Conservation (phyloP, 805 yeast genomes). For the Candida parachauliodes region DNA sequence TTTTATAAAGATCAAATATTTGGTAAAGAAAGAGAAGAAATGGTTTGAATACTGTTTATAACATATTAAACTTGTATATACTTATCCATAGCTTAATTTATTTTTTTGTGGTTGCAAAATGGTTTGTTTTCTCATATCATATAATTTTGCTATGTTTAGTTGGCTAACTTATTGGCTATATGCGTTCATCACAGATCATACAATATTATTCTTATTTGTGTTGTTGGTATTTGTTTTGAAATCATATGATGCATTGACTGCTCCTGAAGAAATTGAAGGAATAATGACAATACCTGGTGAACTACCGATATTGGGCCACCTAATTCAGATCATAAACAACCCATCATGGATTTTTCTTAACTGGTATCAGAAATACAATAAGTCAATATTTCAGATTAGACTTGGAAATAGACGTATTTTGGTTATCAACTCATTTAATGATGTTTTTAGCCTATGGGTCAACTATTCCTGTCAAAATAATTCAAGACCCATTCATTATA, state of each 20-base stretch:
- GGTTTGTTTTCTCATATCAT: slow-evolving; percentile 1
- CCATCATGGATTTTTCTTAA: slow-evolving; percentile 48
- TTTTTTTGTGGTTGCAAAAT: slow-evolving; percentile 2
- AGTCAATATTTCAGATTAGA: slow-evolving; percentile 55
- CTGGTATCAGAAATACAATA: slow-evolving; percentile 43
- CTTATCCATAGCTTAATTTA: neutral
- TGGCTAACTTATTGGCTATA: slow-evolving; percentile 4
- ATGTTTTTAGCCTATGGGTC: slow-evolving; percentile 54
- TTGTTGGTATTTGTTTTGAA: neutral
- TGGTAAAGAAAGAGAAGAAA: slow-evolving; percentile 23
- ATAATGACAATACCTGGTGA: slow-evolving; percentile 42
- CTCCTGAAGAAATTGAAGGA: slow-evolving; percentile 30
- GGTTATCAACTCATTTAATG: slow-evolving; percentile 62
- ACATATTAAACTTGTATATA: neutral
- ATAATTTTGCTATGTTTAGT: slow-evolving; percentile 6
- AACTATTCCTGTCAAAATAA: slow-evolving; percentile 46
- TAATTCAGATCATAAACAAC: slow-evolving; percentile 40
- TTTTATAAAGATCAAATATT: slow-evolving; percentile 18
- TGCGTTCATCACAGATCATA: neutral
- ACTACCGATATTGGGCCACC: slow-evolving; percentile 49
- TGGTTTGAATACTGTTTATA: slow-evolving; percentile 14
- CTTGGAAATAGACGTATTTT: slow-evolving; percentile 56
- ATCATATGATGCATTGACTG: neutral
- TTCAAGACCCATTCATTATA: slow-evolving; percentile 64
- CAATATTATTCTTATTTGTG: neutral